Conservation (phyloP, 192 early-diverging fungal species). For the Rhizophagus prolifer region DNA sequence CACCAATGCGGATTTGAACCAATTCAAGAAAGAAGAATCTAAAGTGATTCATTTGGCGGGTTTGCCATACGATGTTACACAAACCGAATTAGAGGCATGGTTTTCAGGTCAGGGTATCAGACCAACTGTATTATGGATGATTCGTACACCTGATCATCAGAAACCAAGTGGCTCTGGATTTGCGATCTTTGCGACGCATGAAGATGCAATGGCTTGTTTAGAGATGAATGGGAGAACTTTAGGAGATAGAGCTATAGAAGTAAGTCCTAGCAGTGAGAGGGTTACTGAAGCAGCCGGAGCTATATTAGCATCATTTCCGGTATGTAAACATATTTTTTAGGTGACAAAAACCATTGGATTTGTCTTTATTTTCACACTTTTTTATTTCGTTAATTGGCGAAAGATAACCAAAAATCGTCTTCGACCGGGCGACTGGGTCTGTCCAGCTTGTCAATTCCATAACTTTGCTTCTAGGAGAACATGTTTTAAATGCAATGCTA, state of each 20-base stretch:
- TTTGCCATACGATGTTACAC: slow-evolving; percentile 60
- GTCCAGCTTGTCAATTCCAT: slow-evolving; percentile 64
- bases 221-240: slow-evolving; percentile 63
- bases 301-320: slow-evolving; percentile 58
- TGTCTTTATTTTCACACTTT: neutral
- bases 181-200: slow-evolving; percentile 61
- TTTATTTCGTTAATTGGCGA: slow-evolving; percentile 6
- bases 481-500: slow-evolving; percentile 68
- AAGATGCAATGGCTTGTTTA: slow-evolving; percentile 62
- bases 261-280: slow-evolving; percentile 59
- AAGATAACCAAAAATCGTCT: slow-evolving; percentile 41
- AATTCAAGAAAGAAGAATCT: slow-evolving; percentile 64
- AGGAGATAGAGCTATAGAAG: slow-evolving; percentile 58
- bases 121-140: slow-evolving; percentile 62
- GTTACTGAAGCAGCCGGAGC: slow-evolving; percentile 60
- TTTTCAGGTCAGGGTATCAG: slow-evolving; percentile 53
- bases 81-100: slow-evolving; percentile 61
- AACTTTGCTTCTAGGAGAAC: slow-evolving; percentile 67
- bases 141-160: slow-evolving; percentile 52
- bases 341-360: neutral
- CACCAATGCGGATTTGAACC: slow-evolving; percentile 56
- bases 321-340: slow-evolving; percentile 25
- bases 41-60: slow-evolving; percentile 64
- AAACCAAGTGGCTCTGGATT: slow-evolving; percentile 67
- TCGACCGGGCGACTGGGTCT: slow-evolving; percentile 76